These are phyloP conservation scores for Acanthamoeba culbertsoni DNA, from an alignment of 208 protist genomes.

Conservation along the genomic window DNA sequence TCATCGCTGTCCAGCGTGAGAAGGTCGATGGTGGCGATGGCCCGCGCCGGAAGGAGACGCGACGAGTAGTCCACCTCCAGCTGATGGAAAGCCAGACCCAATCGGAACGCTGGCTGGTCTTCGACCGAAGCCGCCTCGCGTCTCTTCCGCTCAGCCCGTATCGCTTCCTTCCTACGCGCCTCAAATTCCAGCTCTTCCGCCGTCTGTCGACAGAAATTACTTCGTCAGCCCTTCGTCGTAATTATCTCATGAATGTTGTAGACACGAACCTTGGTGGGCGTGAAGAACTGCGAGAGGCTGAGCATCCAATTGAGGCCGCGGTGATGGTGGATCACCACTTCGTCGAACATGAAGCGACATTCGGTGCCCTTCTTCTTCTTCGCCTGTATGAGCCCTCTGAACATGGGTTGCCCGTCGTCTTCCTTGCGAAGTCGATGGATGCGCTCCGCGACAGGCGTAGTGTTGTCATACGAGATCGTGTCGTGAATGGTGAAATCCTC, in stretches of 20 bases:
- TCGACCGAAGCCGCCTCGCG: background rate
- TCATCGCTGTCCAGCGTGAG: background rate
- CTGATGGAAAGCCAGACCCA: background rate
- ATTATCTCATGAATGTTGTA: background rate
- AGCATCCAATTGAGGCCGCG: conserved; percentile 44
- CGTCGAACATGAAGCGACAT: background rate
- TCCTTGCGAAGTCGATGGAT: conserved; percentile 5
- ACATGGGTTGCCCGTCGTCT: background rate
- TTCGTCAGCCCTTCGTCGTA: background rate
- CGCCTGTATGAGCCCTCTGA: background rate
- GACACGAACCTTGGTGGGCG: background rate
- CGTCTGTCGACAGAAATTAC: too few relatives aligned
- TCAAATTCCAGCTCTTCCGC: background rate
- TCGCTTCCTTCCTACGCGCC: background rate
- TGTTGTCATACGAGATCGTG: conserved; percentile 44
- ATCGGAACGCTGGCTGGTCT: background rate
- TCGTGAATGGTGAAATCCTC: conserved; percentile 58
- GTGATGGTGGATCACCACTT: conserved; percentile 34
- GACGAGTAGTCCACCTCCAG: conserved; percentile 29
- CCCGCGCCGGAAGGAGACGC: background rate
- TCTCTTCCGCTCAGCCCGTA: background rate
- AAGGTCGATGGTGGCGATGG: background rate
- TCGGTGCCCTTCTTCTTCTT: background rate
- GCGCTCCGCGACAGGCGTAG: conserved; percentile 38
- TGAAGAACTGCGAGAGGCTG: background rate